Evolutionary conservation across 225 moss, liverwort and hornwort genomes (phyloP), one percentile per base, ranked within the genome.

Genomic region (Sphagnum tenellum): DNA sequence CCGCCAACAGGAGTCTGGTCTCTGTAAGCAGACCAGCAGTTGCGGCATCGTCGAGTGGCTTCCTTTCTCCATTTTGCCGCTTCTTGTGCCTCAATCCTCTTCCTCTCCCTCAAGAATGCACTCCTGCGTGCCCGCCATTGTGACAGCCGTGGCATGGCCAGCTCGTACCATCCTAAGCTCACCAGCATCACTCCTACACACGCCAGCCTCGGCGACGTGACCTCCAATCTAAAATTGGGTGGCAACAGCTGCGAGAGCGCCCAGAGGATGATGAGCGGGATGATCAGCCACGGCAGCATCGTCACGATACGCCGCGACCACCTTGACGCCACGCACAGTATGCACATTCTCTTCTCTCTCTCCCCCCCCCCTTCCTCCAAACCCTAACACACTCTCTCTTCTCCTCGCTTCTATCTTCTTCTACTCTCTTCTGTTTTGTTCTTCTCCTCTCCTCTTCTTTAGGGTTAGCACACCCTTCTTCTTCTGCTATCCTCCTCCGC

Each of bases 221-320:
- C 90, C 70, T 90, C 90, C 67, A 90, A 90, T 55, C 88, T 82
- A 47, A 90, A 90, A 65, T 76, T 72, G 9, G 90, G 83, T n/a
- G 90, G 90, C 45, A 90, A 69, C 64, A 90, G 71, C 79, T 90
- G 90, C 66, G 90, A 90, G 51, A 90, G 76, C 3, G 88, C 90
- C 90, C 90, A 90, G 51, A 90, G 71, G 63, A 90, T 81, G 66
- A 90, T 88, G 56, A 90, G 85, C 61, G 90, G 90, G 66, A 90
- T 86, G 62, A 90, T 88, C 9, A 90, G 81, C 90, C 90, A 90
- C 68, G 90, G 90, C 64, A 90, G 81, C 81, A 90, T 81, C 74
- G 90, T 88, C 68, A 90, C 90, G 78, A 90, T 88, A 71, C 90
- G 90, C 75, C 90, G 90, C 63, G 88, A 90, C 90, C 90, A 90